A percentile compares a stretch with the other conserved stretches of the same genome.
These are phyloP conservation scores for Podila epicladia DNA, from an alignment of 192 early-diverging fungal genomes.

Conservation along the genomic window DNA sequence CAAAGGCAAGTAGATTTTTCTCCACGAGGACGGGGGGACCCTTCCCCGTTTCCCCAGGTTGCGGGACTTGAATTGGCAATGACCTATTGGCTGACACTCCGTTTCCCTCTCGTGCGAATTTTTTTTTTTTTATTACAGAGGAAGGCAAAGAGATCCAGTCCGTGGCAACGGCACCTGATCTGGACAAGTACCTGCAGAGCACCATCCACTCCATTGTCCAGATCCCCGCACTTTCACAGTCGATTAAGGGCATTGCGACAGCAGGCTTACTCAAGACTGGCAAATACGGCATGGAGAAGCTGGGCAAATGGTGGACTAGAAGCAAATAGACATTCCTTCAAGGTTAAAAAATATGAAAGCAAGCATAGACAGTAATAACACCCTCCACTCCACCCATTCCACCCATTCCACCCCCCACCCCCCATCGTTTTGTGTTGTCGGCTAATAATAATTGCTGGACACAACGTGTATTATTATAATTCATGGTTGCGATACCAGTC, in stretches of 20 bases:
- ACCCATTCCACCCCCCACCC: too few relatives aligned
- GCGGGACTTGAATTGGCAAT: too few relatives aligned
- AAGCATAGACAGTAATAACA: too few relatives aligned
- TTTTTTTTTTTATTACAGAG: constrained; percentile 2
- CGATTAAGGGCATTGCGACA: constrained; percentile 90
- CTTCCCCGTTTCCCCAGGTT: too few relatives aligned
- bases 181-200: constrained; percentile 52
- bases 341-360: not conserved
- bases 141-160: constrained; percentile 50
- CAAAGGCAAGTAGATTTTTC: constrained; percentile 6
- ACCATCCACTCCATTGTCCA: constrained; percentile 71
- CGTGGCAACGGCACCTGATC: constrained; percentile 38
- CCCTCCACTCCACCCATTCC: too few relatives aligned
- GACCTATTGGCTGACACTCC: too few relatives aligned
- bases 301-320: constrained; percentile 61
- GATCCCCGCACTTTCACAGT: constrained; percentile 89
- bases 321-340: not conserved
- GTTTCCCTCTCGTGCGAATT: too few relatives aligned
- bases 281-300: constrained; percentile 69
- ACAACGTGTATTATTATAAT: too few relatives aligned
- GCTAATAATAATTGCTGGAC: too few relatives aligned
- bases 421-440: too few relatives aligned
- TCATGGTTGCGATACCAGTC: too few relatives aligned
- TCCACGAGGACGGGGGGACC: not conserved
- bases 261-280: constrained; percentile 78